A percentile compares a stretch with the other conserved stretches of the same genome.
Conservation (phyloP, 2,329 filamentous ascomycete genomes). For the Hypoxylon sp. region DNA sequence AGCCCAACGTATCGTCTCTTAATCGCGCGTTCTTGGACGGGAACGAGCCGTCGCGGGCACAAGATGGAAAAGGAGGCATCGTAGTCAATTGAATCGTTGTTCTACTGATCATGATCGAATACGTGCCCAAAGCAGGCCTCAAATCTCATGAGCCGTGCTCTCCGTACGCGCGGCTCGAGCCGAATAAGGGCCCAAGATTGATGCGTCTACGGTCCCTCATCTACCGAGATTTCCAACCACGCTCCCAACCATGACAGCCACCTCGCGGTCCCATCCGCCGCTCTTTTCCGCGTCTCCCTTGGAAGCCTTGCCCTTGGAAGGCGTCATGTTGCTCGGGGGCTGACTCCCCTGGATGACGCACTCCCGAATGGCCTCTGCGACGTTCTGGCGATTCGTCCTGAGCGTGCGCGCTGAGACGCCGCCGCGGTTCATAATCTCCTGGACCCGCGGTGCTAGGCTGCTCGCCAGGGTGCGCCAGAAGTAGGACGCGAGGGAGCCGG, state of each 20-base stretch:
- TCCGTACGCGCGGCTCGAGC: background rate
- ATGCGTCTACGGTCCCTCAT: constrained; percentile 32
- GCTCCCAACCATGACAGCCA: constrained; percentile 92
- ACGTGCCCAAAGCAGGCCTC: background rate
- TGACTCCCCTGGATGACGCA: constrained; percentile 82
- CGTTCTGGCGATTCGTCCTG: constrained; percentile 74
- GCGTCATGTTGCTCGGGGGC: constrained; percentile 63
- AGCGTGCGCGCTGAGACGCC: constrained; percentile 85
- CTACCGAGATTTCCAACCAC: constrained; percentile 68
- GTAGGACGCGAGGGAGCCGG: constrained; percentile 83
- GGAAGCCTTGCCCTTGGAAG: constrained; percentile 52
- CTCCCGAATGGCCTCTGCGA: constrained; percentile 80
- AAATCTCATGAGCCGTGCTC: background rate
- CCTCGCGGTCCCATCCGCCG: constrained; percentile 83
- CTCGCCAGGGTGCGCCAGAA: constrained; percentile 93
- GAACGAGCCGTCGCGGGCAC: background rate
- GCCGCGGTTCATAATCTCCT: constrained; percentile 83
- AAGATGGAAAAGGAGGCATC: background rate
- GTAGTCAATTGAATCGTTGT: background rate
- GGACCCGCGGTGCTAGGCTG: constrained; percentile 76
- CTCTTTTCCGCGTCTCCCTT: constrained; percentile 54
- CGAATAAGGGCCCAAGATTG: background rate
- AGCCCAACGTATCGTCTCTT: background rate
- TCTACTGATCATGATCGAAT: background rate
- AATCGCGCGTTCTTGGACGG: background rate